Evolutionary conservation across 2,329 filamentous ascomycete species (phyloP), one percentile per base, ranked within the genome.

Genomic region (Ramularia endophylla): DNA sequence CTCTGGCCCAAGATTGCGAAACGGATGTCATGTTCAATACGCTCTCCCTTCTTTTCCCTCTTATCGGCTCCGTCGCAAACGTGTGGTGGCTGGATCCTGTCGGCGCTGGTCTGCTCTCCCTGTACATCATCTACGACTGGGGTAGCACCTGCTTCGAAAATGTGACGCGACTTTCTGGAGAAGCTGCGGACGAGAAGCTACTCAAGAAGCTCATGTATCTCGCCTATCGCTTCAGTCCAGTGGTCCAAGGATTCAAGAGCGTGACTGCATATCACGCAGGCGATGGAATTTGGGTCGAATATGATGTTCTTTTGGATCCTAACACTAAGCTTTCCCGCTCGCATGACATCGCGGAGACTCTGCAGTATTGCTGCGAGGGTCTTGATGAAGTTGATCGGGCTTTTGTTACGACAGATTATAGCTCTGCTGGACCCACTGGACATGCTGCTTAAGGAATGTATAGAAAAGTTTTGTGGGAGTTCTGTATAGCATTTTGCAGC

Each of bases 111-210:
- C 53, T 83, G 0, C 66, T 85, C 0, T 82, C 80, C 0, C 60
- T 83, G 4, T 83, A 74, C 64, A 81, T 85, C 58, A 83, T 84
- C 51, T 78, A 75, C 60, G 81, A 84, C 62, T 84, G 80, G 81
- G 74, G 74, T 3, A 38, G 39, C 4, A 83, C 80, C 0, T 77
- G 72, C 46, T 68, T 79, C 35, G 69, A 76, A 40, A 80, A 81
- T 50, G 71, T 81, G 34, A 72, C 71, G 1, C 70, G 77, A 2
- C 64, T 81, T 4, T 77, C 74, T 1, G 78, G 78, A n/a, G 68
- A 75, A 38, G 74, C 74, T 0, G 77, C 75, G 1, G 67, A 70
- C 2, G 65, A 72, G 3, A 61, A 68, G 4, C 64, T 75, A 29
- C 65, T 71, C 17, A 71, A 77, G 48, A 80, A 80, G 51, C 65